Base-by-base conservation (phyloP, 2,329 filamentous ascomycete species). In the Colletotrichum salicis region DNA sequence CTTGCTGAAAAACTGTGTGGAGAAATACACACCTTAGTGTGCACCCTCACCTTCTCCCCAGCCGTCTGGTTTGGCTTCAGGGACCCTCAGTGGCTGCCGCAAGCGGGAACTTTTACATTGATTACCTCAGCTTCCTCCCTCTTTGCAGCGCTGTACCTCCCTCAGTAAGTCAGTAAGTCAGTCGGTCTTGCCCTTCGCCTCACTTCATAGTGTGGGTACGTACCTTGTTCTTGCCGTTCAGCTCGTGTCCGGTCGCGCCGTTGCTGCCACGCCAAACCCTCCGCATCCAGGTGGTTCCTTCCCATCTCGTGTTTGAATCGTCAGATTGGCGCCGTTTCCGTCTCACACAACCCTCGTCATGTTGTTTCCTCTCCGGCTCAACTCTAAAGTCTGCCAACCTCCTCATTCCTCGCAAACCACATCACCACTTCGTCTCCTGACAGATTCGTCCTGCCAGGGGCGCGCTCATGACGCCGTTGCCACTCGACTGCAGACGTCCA, bases 281-380 rank as follows among this genome's bases (percentile, higher is more conserved):
- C 52, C 8, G 59, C 37, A 62, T 33, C 41, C 19, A 31, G 58
- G 22, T 37, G 11, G 31, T 33, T 48, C 41, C 41, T 57, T 29
- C n/a, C 27, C 22, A 22, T 12, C 27, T 37, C 45, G 19, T 22
- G 27, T 37, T n/a, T n/a, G 5, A 48, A 27, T 57, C 55, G 29
- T n/a, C 41, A 45, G 22, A 66, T 51, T 52, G 22, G 27, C 55
- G 64, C 64, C 54, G 64, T 41, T 52, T 54, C 56, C 45, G 64
- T 61, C 64, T 54, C 19, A 41, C 22, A 29, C 45, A 45, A n/a
- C 29, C 22, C 52, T 55, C 22, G 64, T 61, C 64, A 41, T 55
- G 10, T 15, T 37, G 56, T 61, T 54, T 41, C 64, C 22, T 45
- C 33, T 27, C 48, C 35, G 45, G 57, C 55, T 22, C 41, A 19